Conservation (phyloP, 768 basidiomycete genomes). For the Boletus patriciae region DNA sequence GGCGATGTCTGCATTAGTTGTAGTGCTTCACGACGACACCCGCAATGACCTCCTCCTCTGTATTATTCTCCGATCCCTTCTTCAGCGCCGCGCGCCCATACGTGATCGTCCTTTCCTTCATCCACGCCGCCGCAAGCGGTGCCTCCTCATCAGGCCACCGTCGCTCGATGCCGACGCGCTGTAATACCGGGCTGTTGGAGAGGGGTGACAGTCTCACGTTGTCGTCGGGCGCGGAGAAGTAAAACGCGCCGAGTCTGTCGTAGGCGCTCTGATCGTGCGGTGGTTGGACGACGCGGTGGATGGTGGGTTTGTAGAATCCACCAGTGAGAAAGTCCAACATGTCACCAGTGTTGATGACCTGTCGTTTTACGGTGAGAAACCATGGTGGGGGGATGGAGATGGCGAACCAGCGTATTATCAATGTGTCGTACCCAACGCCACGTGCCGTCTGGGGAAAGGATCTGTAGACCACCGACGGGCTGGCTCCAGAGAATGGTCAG, state of each 20-base stretch:
- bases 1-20: slow-evolving; percentile 34
- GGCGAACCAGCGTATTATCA: slow-evolving; percentile 52
- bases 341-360: slow-evolving; percentile 64
- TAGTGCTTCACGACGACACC: slow-evolving; percentile 60
- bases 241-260: slow-evolving; percentile 55
- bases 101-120: slow-evolving; percentile 47
- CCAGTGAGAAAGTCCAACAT: slow-evolving; percentile 58
- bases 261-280: slow-evolving; percentile 49
- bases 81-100: slow-evolving; percentile 50
- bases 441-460: slow-evolving; percentile 48
- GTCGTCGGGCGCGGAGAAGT: slow-evolving; percentile 56
- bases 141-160: slow-evolving; percentile 39
- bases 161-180: slow-evolving; percentile 41
- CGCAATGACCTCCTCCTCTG: slow-evolving; percentile 55
- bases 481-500: slow-evolving; percentile 62
- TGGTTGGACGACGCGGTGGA: slow-evolving; percentile 61
- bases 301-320: slow-evolving; percentile 56
- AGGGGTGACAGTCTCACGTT: slow-evolving; percentile 46
- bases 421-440: slow-evolving; percentile 63
- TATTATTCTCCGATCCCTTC: slow-evolving; percentile 38
- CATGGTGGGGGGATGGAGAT: background rate
- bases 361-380: background rate
- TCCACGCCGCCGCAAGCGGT: slow-evolving; percentile 52
- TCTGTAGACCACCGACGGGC: slow-evolving; percentile 57
- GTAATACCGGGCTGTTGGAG: slow-evolving; percentile 47